Evolutionary conservation across 2,329 filamentous ascomycete species (phyloP), one percentile per base, ranked within the genome.

Genomic region (Fusarium citri): DNA sequence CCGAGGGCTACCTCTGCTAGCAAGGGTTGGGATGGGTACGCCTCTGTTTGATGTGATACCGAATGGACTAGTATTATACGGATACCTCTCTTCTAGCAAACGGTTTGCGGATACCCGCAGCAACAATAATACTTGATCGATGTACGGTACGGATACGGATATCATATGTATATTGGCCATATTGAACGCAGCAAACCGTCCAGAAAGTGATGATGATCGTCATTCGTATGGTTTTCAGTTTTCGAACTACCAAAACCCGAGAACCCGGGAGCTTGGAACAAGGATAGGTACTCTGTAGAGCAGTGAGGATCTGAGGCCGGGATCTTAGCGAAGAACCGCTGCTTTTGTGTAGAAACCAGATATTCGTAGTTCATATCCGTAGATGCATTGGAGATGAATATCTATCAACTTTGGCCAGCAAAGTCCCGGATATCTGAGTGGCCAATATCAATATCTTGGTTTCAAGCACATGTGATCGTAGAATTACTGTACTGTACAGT

Each of bases 131-230:
- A 37, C 34, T 37, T 37, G 18, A 37, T 37, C 34, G 34, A 37
- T 37, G 28, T 15, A n/a, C n/a, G n/a, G 28, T 30, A 30, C 6
- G 6, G 25, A 26, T 26, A 26, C 25, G 25, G 28, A 30, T 41
- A 28, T 40, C 31, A 22, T 23, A 48, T 14, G 34, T 14, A 9
- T 49, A 49, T 31, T 25, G 18, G 30, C 12, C 15, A 30, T 20
- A 31, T 53, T 51, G 45, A 54, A 63, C 63, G 54, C 50, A 68
- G 37, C 37, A 55, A 30, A 43, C 47, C 50, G 63, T 51, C 58
- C 40, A 46, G 47, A 30, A 8, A n/a, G 46, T 28, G 57, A 66
- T 61, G 65, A 45, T 31, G 51, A 68, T 71, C 57, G 54, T 62
- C 40, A 46, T 18, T 64, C 15, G 25, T 26, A 41, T 22, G 3